phyloP scores from a whole-genome alignment of 2,329 filamentous ascomycete species.

The Colletotrichum sp. region DNA sequence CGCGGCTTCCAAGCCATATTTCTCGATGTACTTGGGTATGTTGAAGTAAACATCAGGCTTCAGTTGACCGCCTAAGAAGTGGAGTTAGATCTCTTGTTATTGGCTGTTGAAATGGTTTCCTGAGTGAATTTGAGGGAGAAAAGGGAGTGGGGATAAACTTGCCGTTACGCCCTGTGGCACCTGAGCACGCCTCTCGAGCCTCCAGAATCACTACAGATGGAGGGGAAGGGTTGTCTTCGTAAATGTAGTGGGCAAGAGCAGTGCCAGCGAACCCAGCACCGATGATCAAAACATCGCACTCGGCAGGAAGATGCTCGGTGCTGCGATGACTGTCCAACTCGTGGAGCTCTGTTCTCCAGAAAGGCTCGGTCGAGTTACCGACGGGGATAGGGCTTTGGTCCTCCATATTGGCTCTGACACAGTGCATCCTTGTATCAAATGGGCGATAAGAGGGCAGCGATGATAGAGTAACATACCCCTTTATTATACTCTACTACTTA shows the following conservation, averaged over 20 bases:
- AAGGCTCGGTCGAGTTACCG: no score
- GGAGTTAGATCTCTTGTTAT: no score
- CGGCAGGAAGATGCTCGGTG: slow-evolving; percentile 37
- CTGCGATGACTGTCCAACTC: slow-evolving; percentile 40
- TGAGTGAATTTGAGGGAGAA: no score
- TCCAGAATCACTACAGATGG: slow-evolving; percentile 37
- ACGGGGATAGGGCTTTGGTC: no score
- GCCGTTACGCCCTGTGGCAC: no score
- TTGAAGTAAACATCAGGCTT: slow-evolving; percentile 25
- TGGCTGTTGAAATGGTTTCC: rapidly evolving
- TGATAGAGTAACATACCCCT: no score
- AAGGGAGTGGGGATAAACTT: no score
- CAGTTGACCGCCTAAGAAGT: slow-evolving; percentile 33
- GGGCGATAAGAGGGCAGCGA: no score
- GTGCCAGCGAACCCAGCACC: slow-evolving; percentile 53
- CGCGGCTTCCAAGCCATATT: slow-evolving; percentile 24
- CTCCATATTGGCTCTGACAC: no score
- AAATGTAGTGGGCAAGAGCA: slow-evolving; percentile 45
- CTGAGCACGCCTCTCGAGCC: slow-evolving; percentile 27
- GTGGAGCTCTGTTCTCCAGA: no score
- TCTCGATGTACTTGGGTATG: slow-evolving; percentile 21
- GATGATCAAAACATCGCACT: slow-evolving; percentile 50
- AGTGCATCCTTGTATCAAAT: no score
- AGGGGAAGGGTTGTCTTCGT: slow-evolving; percentile 18
- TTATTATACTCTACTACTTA: no score